phyloP scores from a whole-genome alignment of 305 asterid species.

The Fraxinus velutina region DNA sequence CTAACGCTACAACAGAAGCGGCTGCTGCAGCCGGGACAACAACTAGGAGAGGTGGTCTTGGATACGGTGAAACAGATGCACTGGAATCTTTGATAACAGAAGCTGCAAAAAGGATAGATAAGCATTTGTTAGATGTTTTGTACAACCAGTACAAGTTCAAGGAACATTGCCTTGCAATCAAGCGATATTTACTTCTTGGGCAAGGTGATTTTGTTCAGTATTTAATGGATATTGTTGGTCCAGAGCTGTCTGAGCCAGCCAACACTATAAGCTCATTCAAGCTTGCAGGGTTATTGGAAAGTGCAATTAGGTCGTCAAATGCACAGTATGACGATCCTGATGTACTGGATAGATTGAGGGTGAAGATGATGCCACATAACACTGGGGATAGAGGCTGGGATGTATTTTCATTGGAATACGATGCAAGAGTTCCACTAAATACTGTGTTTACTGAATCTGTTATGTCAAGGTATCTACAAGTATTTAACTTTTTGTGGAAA shows the following conservation, averaged over 20 bases:
- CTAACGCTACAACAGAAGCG: slow-evolving; percentile 85
- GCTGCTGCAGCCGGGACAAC: slow-evolving; percentile 94
- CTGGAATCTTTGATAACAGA: slow-evolving; percentile 84
- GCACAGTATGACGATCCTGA: slow-evolving; percentile 95
- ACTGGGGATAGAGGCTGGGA: slow-evolving; percentile 98
- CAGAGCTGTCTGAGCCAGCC: slow-evolving; percentile 93
- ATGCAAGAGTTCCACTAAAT: slow-evolving; percentile 80
- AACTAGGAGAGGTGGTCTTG: slow-evolving; percentile 79
- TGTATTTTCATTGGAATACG: slow-evolving; percentile 92
- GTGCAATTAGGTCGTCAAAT: slow-evolving; percentile 86
- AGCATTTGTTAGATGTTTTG: slow-evolving; percentile 82
- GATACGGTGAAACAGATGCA: slow-evolving; percentile 96
- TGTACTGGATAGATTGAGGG: slow-evolving; percentile 82
- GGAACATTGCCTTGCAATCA: slow-evolving; percentile 97
- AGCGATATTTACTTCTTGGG: slow-evolving; percentile 91
- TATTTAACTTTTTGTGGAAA: slow-evolving; percentile 96
- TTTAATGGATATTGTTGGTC: slow-evolving; percentile 92
- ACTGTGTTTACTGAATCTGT: slow-evolving; percentile 88
- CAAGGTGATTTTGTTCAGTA: slow-evolving; percentile 99
- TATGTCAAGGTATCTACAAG: slow-evolving; percentile 79
- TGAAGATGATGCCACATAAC: slow-evolving; percentile 94
- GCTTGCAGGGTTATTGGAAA: slow-evolving; percentile 86
- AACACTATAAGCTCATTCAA: slow-evolving; percentile 89
- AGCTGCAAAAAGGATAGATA: slow-evolving; percentile 94
- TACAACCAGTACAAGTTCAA: slow-evolving; percentile 74